Evolutionary conservation across 176 grass and related monocot genomes (phyloP).

Genomic region (Rhipidocladum racemiflorum): DNA sequence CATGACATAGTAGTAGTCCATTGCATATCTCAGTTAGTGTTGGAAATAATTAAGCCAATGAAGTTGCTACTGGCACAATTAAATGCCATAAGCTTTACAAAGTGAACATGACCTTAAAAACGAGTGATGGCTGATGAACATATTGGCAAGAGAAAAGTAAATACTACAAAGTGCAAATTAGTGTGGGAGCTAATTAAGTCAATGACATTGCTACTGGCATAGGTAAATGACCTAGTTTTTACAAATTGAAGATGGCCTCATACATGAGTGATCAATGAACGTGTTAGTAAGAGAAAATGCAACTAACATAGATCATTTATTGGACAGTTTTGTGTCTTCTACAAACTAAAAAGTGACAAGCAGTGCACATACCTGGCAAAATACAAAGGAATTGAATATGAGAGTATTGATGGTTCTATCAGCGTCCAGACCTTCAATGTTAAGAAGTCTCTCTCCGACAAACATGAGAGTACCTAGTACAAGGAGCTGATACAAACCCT

Average conservation of each 20-base stretch:
- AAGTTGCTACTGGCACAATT: not conserved
- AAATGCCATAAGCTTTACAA: not conserved
- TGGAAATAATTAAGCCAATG: not conserved
- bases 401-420: slow-evolving; percentile 78
- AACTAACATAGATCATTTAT: not conserved
- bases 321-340: not conserved
- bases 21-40: not conserved
- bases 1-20: not conserved
- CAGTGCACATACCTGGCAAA: slow-evolving; percentile 72
- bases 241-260: not conserved
- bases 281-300: not conserved
- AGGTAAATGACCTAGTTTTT: not conserved
- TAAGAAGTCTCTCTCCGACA: slow-evolving; percentile 60
- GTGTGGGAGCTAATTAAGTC: not conserved
- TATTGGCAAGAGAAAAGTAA: not conserved
- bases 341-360: not conserved
- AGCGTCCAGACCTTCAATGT: slow-evolving; percentile 42
- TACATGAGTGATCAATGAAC: not conserved
- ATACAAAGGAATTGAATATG: slow-evolving; percentile 88
- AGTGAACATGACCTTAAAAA: not conserved
- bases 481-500: slow-evolving; percentile 78
- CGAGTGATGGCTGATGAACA: not conserved
- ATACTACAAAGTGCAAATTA: not conserved
- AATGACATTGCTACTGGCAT: not conserved
- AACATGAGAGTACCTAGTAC: slow-evolving; percentile 68